Conservation (phyloP, 495 filamentous ascomycete species). For the Lasiosphaeria ovina region DNA sequence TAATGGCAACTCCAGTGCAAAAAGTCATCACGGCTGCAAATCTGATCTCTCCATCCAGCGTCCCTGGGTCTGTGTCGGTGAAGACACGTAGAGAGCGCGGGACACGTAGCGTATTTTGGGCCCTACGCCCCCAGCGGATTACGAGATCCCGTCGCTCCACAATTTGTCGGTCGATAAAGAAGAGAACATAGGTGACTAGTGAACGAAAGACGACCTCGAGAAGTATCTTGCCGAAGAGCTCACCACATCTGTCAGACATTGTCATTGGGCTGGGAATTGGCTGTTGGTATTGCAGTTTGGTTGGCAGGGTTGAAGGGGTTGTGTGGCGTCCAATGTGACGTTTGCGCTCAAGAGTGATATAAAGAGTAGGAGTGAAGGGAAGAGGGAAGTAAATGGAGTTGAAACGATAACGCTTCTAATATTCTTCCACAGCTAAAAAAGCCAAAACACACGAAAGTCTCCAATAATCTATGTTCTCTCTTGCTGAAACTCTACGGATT, state of each 20-base stretch:
- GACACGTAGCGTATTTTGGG: slow-evolving; percentile 7
- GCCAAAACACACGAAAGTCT: no score
- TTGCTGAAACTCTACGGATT: no score
- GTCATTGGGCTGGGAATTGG: neutral
- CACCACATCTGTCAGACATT: neutral
- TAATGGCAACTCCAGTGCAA: slow-evolving; percentile 2
- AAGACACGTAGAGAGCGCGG: slow-evolving; percentile 8
- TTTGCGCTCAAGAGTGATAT: neutral
- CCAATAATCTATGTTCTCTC: no score
- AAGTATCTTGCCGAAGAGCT: slow-evolving; percentile 5
- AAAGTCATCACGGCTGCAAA: slow-evolving; percentile 5
- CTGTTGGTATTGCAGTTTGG: neutral
- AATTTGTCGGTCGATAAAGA: slow-evolving; percentile 8
- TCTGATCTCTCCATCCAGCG: slow-evolving; percentile 7
- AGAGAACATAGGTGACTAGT: neutral
- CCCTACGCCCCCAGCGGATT: slow-evolving; percentile 7
- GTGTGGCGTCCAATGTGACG: neutral
- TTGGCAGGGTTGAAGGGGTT: neutral
- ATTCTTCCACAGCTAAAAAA: neutral
- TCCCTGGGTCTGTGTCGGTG: slow-evolving; percentile 7
- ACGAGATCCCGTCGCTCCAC: slow-evolving; percentile 9
- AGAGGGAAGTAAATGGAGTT: neutral
- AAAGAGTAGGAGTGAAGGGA: neutral
- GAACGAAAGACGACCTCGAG: neutral
- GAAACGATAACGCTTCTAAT: neutral